Evolutionary conservation across 345 rosid genomes (phyloP).

Genomic region (Ceriops decandra): DNA sequence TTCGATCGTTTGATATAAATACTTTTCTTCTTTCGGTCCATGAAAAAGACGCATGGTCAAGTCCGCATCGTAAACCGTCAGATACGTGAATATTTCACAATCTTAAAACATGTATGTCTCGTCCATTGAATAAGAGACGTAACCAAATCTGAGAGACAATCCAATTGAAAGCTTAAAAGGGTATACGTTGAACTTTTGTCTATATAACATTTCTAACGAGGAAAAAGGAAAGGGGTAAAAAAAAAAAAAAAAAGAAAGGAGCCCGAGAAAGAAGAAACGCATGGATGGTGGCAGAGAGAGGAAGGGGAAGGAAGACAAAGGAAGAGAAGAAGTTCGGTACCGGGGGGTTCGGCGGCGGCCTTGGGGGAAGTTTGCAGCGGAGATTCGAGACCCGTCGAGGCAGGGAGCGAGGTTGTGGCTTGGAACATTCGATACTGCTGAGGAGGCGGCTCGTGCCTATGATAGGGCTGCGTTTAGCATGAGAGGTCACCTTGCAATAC

Average conservation of each 20-base stretch:
- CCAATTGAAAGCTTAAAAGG: neutral
- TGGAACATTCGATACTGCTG: constrained; percentile 82
- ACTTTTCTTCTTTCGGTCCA: neutral
- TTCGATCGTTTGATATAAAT: neutral
- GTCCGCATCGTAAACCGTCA: constrained; percentile 1
- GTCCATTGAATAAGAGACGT: neutral
- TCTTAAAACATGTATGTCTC: neutral
- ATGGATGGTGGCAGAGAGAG: constrained; percentile 10
- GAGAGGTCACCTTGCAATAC: constrained; percentile 72
- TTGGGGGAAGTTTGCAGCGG: constrained; percentile 91
- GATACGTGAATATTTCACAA: neutral
- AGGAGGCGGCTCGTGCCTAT: constrained; percentile 84
- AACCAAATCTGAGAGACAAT: neutral
- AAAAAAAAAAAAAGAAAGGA: constrained; percentile 12
- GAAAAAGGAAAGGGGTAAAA: neutral
- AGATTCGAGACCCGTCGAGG: constrained; percentile 70
- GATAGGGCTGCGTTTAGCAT: constrained; percentile 74
- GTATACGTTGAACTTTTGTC: neutral
- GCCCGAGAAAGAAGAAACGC: constrained; percentile 10
- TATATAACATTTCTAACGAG: neutral
- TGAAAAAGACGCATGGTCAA: neutral
- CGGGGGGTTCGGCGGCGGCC: constrained; percentile 81
- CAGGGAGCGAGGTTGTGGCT: constrained; percentile 77
- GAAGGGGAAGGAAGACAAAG: constrained; percentile 19
- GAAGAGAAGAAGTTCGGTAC: constrained; percentile 43